These are phyloP conservation scores for Gracilaria caudata DNA, from an alignment of 23 red algal species.

Conservation along the genomic window DNA sequence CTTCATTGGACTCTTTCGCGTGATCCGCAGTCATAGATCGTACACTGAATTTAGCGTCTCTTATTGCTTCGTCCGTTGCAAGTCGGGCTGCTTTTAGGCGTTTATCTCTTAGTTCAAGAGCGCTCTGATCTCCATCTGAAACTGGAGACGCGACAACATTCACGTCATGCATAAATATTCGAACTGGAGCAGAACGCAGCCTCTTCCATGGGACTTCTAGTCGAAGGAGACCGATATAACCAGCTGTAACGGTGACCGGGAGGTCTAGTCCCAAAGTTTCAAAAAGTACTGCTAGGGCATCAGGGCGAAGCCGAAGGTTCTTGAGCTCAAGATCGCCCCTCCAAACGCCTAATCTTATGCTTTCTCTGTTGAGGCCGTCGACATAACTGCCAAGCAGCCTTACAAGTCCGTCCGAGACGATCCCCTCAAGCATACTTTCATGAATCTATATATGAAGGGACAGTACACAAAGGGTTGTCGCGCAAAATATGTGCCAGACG, in stretches of 20 bases:
- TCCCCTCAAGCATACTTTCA: constrained; percentile 84
- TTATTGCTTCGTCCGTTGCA: constrained; percentile 79
- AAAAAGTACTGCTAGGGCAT: constrained; percentile 80
- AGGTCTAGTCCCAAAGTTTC: constrained; percentile 82
- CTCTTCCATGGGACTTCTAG: constrained; percentile 96
- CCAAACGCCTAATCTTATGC: constrained; percentile 89
- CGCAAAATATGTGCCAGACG: neutral
- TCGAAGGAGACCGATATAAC: constrained; percentile 71
- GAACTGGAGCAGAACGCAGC: constrained; percentile 79
- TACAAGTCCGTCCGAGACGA: constrained; percentile 91
- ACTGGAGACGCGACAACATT: constrained; percentile 70
- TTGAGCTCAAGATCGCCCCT: constrained; percentile 80
- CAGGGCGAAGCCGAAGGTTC: constrained; percentile 77
- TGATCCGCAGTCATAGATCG: neutral
- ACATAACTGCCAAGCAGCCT: constrained; percentile 96
- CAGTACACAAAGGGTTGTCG: neutral
- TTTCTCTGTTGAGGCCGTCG: constrained; percentile 82
- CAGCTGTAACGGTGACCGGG: constrained; percentile 67
- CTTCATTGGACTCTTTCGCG: constrained; percentile 1
- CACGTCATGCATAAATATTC: constrained; percentile 72
- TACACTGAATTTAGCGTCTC: constrained; percentile 72
- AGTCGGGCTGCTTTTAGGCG: constrained; percentile 73
- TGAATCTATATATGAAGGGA: neutral
- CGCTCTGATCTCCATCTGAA: constrained; percentile 60
- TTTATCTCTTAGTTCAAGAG: constrained; percentile 62